A percentile compares a stretch with the other conserved stretches of the same genome.
phyloP scores from a whole-genome alignment of 805 yeast species.

The Kluyveromyces dobzhanskii region DNA sequence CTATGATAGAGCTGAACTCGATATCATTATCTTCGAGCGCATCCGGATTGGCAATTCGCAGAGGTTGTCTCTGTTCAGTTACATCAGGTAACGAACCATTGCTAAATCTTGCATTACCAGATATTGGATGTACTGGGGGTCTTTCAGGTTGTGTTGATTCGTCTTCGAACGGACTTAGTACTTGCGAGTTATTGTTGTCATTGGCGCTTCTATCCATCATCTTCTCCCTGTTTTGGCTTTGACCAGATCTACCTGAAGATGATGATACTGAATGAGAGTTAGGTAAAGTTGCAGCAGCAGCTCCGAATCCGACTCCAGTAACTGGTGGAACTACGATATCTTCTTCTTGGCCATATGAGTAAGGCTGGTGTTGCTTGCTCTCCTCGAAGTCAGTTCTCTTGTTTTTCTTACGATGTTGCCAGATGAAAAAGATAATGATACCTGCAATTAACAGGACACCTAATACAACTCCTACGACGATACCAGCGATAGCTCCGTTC shows the following conservation, averaged over 20 bases:
- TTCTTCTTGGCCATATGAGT: conserved; percentile 28
- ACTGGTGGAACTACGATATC: conserved; percentile 18
- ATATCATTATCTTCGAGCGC: conserved; percentile 7
- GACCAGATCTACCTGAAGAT: neutral
- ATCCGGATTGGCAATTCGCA: conserved; percentile 45
- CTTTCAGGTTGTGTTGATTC: conserved; percentile 4
- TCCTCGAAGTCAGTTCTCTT: conserved; percentile 37
- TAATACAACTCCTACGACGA: conserved; percentile 45
- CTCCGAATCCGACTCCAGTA: conserved; percentile 6
- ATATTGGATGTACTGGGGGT: conserved; percentile 23
- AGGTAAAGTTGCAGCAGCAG: conserved; percentile 4
- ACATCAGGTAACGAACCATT: conserved; percentile 47
- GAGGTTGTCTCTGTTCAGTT: conserved; percentile 32
- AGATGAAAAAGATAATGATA: conserved; percentile 34
- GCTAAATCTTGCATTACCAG: conserved; percentile 43
- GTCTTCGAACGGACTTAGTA: conserved; percentile 1
- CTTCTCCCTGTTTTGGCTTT: conserved; percentile 9
- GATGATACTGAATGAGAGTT: conserved; percentile 4
- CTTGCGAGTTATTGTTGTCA: neutral
- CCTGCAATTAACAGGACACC: conserved; percentile 35
- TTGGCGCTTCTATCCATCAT: conserved; percentile 6
- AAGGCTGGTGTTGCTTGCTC: conserved; percentile 29
- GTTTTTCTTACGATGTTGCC: conserved; percentile 32
- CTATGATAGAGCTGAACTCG: conserved; percentile 1
- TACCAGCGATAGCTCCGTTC: conserved; percentile 52